A percentile compares a stretch with the other conserved stretches of the same genome.
Evolutionary conservation across 2,329 filamentous ascomycete species (phyloP).

Genomic region (Ophiostoma ulmi): DNA sequence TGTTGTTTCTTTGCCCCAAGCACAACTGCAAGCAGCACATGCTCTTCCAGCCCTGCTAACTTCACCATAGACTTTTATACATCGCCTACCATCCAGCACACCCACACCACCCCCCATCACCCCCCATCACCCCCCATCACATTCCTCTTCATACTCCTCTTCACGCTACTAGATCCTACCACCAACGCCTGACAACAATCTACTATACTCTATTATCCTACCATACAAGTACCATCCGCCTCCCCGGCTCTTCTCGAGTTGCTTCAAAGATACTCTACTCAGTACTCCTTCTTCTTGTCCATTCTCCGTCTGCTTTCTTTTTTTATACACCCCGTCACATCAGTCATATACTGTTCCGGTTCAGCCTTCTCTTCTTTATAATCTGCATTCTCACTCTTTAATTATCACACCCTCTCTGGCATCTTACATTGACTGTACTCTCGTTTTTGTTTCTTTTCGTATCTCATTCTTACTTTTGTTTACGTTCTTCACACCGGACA

Average conservation of each 20-base stretch:
- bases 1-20: neutral
- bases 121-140: constrained; percentile 13
- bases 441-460: neutral
- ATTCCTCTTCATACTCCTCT: neutral
- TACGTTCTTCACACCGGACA: neutral
- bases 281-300: neutral
- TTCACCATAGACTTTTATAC: neutral
- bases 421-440: neutral
- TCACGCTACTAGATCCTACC: neutral
- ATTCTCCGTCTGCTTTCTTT: constrained; percentile 1
- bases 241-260: neutral
- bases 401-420: constrained; percentile 8
- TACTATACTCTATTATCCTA: neutral
- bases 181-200: constrained; percentile 1
- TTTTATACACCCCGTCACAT: constrained; percentile 1
- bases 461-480: constrained; percentile 10
- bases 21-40: neutral
- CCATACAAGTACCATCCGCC: constrained; percentile 9
- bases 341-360: neutral
- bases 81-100: neutral
- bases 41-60: constrained; percentile 2
- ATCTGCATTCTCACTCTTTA: neutral
- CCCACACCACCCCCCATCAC: constrained; percentile 7
- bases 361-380: neutral
- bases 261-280: neutral